Base-by-base conservation (phyloP, 345 rosid genomes). In the Theobroma cacao region DNA sequence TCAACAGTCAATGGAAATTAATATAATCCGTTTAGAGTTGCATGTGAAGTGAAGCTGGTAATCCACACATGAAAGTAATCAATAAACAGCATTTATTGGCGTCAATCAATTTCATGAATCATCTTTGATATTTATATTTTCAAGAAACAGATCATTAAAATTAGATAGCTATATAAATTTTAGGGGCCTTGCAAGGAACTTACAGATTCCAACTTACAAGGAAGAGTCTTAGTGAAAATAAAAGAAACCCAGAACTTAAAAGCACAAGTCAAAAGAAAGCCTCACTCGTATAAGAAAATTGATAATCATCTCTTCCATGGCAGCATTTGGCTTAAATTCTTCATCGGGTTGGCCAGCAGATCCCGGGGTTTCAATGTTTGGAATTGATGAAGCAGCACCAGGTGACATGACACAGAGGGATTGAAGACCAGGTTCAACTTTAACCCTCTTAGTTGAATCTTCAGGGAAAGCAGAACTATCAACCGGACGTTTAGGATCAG, bases 221-320 rank as follows among this genome's bases (percentile, higher is more conserved):
- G 41, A 33, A 26, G 36, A 45, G 43, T 75, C 75, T 56, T 78
- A 64, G 48, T 36, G 52, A 79, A 45, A 73, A 38, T 69, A 55
- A 48, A 22, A n/a, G n/a, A n/a, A n/a, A n/a, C n/a, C n/a, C 67
- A 75, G 53, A 72, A 13, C 7, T 59, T 71, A 58, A 72, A 77
- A 77, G 34, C 41, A 71, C 14, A 78, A 72, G 38, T 38, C 48
- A 33, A 70, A 77, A 61, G 83, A 74, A 81, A 85, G 74, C 75
- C 98, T 92, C 84, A 96, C 99, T 78, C 99, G 80, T 82, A 96
- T 94, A 36, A 96, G 98, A 86, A 96, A 96, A 84, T 94, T 96
- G 84, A 96, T 96, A 71, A 96, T 93, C 98, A 96, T 96, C 86
- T 96, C 99, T 87, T 96, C 99, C 99, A 96, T 96, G 66, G 99